Conservation (phyloP, 148 eudicot species). For the Chenopodium suecicum region DNA sequence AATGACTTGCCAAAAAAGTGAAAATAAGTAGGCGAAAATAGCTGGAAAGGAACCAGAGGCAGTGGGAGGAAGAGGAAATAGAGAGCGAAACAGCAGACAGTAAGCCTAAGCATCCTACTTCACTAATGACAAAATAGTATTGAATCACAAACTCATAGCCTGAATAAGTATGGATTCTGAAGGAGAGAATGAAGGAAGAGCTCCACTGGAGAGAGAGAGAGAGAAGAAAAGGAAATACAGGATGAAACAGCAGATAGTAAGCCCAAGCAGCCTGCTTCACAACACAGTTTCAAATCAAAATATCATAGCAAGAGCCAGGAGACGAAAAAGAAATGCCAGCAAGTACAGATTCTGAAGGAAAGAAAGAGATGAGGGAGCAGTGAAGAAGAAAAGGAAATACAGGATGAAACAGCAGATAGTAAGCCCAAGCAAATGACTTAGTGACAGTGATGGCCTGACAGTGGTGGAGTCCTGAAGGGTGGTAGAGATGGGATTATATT, state of each 20-base stretch:
- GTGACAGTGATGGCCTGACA: too few relatives aligned
- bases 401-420: not conserved
- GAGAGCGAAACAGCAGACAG: not conserved
- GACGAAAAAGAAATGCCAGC: not conserved
- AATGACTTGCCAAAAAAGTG: not conserved
- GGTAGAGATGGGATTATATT: not conserved
- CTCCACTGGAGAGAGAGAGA: too few relatives aligned
- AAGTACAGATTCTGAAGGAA: not conserved
- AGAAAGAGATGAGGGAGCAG: not conserved
- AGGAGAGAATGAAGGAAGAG: too few relatives aligned
- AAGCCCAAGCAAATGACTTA: not conserved
- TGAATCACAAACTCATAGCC: too few relatives aligned
- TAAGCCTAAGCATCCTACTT: not conserved
- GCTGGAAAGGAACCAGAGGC: not conserved
- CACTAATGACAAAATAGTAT: too few relatives aligned
- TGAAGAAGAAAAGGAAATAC: not conserved
- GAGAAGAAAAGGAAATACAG: not conserved
- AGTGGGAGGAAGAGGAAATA: not conserved
- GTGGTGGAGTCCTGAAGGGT: too few relatives aligned
- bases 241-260: not conserved
- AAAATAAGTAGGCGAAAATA: not conserved
- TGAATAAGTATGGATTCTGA: too few relatives aligned
- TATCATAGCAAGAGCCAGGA: not conserved
- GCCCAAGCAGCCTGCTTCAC: not conserved
- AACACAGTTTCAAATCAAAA: not conserved